A percentile compares a stretch with the other conserved stretches of the same genome.
Conservation (phyloP, 495 filamentous ascomycete genomes). For the Talaromyces trachyspermus region DNA sequence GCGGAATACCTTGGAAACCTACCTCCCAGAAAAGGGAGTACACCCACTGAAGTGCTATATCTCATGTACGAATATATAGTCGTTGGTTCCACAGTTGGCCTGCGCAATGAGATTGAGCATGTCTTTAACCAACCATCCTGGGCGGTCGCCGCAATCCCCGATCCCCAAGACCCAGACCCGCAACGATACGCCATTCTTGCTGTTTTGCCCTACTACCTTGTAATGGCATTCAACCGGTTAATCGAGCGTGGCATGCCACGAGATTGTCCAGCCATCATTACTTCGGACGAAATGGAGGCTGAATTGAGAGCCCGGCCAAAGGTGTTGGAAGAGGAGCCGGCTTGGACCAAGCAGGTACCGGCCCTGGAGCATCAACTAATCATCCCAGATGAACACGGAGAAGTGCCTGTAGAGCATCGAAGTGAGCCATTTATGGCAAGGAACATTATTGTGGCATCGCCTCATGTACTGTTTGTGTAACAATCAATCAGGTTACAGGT, state of each 20-base stretch:
- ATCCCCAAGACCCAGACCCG: constrained; percentile 20
- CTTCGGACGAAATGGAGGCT: constrained; percentile 9
- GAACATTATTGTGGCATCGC: constrained; percentile 8
- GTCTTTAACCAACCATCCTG: constrained; percentile 16
- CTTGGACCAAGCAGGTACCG: constrained; percentile 13
- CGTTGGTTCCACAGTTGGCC: constrained; percentile 10
- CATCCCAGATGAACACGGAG: constrained; percentile 7
- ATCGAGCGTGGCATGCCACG: constrained; percentile 18
- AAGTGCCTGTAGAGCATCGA: constrained; percentile 1
- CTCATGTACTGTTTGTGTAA: constrained; percentile 11
- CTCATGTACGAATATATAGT: constrained; percentile 17
- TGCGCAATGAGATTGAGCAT: constrained; percentile 19
- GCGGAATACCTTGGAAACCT: background rate
- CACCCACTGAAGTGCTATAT: constrained; percentile 13
- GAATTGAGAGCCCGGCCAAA: constrained; percentile 7
- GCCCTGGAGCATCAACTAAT: constrained; percentile 10
- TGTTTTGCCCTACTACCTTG: constrained; percentile 13
- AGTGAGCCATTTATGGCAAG: constrained; percentile 4
- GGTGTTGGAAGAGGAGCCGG: constrained; percentile 13
- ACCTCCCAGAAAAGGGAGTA: background rate
- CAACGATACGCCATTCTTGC: constrained; percentile 19
- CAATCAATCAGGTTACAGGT: background rate
- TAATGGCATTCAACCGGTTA: constrained; percentile 16
- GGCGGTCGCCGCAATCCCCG: constrained; percentile 16
- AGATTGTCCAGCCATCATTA: constrained; percentile 13